A percentile compares a stretch with the other conserved stretches of the same genome.
phyloP scores from a whole-genome alignment of 2,329 filamentous ascomycete genomes.

The Paracoccidioides brasiliensis region DNA sequence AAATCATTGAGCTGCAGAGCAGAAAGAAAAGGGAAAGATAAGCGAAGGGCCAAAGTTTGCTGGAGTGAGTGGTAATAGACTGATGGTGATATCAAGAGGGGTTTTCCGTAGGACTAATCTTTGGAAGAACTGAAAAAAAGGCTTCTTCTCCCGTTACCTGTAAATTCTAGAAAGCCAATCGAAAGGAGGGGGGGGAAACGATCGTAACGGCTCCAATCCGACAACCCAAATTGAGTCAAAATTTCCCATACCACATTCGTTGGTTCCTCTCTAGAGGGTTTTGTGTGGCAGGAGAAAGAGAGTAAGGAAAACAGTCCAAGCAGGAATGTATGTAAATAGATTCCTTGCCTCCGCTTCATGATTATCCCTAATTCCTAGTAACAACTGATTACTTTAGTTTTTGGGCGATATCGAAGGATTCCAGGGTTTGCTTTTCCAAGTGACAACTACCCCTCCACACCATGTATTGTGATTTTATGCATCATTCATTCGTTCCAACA shows the following conservation, averaged over 20 bases:
- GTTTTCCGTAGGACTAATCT: too few relatives aligned
- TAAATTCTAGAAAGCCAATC: too few relatives aligned
- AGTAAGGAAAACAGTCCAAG: not conserved
- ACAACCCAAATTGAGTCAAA: slow-evolving; percentile 21
- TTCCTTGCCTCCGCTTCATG: not conserved
- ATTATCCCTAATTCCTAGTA: not conserved
- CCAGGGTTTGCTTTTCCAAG: not conserved
- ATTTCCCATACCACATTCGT: slow-evolving; percentile 14
- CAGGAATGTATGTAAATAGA: not conserved
- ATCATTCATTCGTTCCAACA: not conserved
- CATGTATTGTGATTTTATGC: not conserved
- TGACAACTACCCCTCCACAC: not conserved
- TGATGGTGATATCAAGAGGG: too few relatives aligned
- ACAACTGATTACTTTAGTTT: not conserved
- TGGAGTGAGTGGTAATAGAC: too few relatives aligned
- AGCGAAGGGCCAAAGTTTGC: too few relatives aligned
- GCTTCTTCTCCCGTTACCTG: too few relatives aligned
- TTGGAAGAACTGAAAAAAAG: too few relatives aligned
- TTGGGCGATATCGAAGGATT: not conserved
- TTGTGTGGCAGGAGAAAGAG: slow-evolving; percentile 1
- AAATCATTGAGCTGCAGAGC: too few relatives aligned
- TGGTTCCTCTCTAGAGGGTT: not conserved
- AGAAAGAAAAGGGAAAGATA: too few relatives aligned
- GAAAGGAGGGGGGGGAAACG: not conserved
- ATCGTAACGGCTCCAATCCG: slow-evolving; percentile 6